Percentiles rank a stretch among this genome's conserved stretches.
These are phyloP conservation scores for Claviceps spartinae DNA, from an alignment of 2,329 filamentous ascomycete species.

Conservation along the genomic window DNA sequence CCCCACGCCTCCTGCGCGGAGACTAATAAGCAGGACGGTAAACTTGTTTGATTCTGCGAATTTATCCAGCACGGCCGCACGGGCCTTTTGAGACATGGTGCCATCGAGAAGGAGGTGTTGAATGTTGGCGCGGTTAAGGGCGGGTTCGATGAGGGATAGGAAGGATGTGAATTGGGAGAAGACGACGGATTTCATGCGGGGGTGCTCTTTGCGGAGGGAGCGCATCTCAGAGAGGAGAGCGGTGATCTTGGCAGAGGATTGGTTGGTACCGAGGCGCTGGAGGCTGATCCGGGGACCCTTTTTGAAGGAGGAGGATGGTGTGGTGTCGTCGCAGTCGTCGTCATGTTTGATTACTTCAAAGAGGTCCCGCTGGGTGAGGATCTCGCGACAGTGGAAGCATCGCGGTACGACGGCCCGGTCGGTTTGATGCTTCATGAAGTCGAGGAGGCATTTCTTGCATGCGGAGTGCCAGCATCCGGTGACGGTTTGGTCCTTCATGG, in stretches of 20 bases:
- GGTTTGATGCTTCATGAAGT: slow-evolving; percentile 78
- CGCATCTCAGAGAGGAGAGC: slow-evolving; percentile 66
- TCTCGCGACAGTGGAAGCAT: slow-evolving; percentile 83
- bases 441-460: slow-evolving; percentile 83
- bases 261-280: slow-evolving; percentile 44
- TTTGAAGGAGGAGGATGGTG: slow-evolving; percentile 18
- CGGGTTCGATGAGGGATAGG: slow-evolving; percentile 77
- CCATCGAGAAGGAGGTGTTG: slow-evolving; percentile 81
- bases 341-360: slow-evolving; percentile 86
- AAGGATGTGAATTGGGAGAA: slow-evolving; percentile 98
- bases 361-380: slow-evolving; percentile 68
- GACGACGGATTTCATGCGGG: slow-evolving; percentile 71
- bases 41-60: slow-evolving; percentile 52
- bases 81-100: slow-evolving; percentile 72
- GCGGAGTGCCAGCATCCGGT: slow-evolving; percentile 97
- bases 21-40: slow-evolving; percentile 65
- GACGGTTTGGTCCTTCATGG: slow-evolving; percentile 87
- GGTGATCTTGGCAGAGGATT: slow-evolving; percentile 80
- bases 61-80: slow-evolving; percentile 61
- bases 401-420: slow-evolving; percentile 62
- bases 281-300: slow-evolving; percentile 38
- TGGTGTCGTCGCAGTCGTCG: slow-evolving; percentile 24
- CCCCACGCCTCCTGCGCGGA: slow-evolving; percentile 85
- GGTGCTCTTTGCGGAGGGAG: slow-evolving; percentile 48
- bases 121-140: slow-evolving; percentile 59